phyloP scores from a whole-genome alignment of 225 moss, liverwort and hornwort genomes.

The Polytrichum formosum region DNA sequence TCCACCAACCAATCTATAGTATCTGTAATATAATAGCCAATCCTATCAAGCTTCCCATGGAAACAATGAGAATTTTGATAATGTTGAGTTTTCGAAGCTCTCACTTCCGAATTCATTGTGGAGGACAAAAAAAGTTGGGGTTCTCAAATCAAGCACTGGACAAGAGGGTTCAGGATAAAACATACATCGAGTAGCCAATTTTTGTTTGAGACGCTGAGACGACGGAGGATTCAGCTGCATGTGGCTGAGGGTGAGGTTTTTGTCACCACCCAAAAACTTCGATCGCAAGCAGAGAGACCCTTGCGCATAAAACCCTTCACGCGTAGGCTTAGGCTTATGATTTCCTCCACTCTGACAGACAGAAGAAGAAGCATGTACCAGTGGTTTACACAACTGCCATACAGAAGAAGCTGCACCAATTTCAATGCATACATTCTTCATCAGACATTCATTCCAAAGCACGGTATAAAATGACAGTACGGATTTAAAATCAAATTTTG shows the following conservation, averaged over 20 bases:
- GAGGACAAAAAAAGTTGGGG: too few relatives aligned
- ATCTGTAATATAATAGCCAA: neutral
- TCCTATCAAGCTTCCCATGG: too few relatives aligned
- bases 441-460: too few relatives aligned
- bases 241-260: neutral
- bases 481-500: too few relatives aligned
- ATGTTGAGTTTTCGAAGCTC: too few relatives aligned
- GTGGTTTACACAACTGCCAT: conserved; percentile 51
- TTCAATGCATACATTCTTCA: too few relatives aligned
- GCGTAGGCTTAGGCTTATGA: too few relatives aligned
- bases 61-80: too few relatives aligned
- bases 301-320: neutral
- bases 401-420: conserved; percentile 21
- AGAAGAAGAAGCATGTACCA: conserved; percentile 20
- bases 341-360: conserved; percentile 24
- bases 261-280: conserved; percentile 5
- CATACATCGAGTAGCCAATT: conserved; percentile 43
- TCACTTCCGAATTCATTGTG: too few relatives aligned
- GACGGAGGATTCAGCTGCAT: conserved; percentile 12
- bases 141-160: too few relatives aligned
- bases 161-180: neutral
- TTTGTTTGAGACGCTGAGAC: conserved; percentile 22
- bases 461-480: too few relatives aligned
- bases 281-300: conserved; percentile 22
- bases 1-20: too few relatives aligned